A percentile compares a stretch with the other conserved stretches of the same genome.
Conservation (phyloP, 2,329 filamentous ascomycete species). For the Colletotrichum spaethianum region DNA sequence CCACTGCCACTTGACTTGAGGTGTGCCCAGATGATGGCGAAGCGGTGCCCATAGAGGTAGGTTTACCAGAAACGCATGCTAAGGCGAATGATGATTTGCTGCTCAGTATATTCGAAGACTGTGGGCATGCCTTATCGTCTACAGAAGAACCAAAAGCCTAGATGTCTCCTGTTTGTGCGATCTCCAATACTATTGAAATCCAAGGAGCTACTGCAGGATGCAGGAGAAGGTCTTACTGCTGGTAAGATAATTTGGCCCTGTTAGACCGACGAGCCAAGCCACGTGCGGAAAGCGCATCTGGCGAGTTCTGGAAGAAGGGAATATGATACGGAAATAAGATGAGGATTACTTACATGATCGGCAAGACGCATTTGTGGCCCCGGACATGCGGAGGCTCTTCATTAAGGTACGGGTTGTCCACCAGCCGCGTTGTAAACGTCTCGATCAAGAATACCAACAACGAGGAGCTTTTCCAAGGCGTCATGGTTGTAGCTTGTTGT, state of each 20-base stretch:
- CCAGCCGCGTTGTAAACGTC: neutral
- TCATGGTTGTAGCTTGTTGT: neutral
- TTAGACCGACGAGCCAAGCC: slow-evolving; percentile 5
- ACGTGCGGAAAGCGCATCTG: neutral
- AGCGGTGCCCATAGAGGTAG: neutral
- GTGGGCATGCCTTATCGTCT: neutral
- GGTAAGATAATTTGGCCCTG: neutral
- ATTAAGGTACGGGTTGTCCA: neutral
- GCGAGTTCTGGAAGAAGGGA: neutral
- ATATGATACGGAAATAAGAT: neutral
- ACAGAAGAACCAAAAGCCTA: neutral
- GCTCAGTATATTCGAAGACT: neutral
- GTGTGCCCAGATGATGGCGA: slow-evolving; percentile 1
- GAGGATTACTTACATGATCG: neutral
- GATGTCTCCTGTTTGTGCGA: neutral
- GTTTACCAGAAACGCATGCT: neutral
- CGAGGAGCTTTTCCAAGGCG: neutral
- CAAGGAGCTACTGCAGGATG: slow-evolving; percentile 1
- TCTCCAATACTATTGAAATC: neutral
- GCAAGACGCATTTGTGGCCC: neutral
- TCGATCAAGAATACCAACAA: neutral
- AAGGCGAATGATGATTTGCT: neutral
- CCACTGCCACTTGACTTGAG: slow-evolving; percentile 14
- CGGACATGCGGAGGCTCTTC: neutral
- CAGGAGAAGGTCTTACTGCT: slow-evolving; percentile 10